Percentiles rank a stretch among this genome's conserved stretches.
Evolutionary conservation across 345 rosid species (phyloP).

Genomic region (Corchorus capsularis): DNA sequence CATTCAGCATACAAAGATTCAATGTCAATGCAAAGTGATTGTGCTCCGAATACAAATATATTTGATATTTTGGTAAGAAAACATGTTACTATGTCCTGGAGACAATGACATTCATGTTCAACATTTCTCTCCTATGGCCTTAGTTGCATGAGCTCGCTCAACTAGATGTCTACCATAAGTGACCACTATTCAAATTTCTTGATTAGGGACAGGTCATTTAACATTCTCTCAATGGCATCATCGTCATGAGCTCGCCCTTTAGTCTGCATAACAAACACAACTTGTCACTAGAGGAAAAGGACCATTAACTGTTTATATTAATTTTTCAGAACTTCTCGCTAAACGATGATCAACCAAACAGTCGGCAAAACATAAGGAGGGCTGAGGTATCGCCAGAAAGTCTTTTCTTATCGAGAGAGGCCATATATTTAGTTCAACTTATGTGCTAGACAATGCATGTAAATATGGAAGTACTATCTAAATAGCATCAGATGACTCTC

Average conservation of each 20-base stretch:
- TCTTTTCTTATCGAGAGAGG: not conserved
- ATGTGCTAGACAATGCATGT: not conserved
- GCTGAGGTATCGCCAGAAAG: not conserved
- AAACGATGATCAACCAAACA: not conserved
- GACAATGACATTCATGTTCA: not conserved
- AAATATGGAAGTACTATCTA: not conserved
- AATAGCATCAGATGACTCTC: not conserved
- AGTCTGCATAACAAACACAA: constrained; percentile 48
- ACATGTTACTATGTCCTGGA: not conserved
- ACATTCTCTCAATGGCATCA: constrained; percentile 89
- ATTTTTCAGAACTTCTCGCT: not conserved
- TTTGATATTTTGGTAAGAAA: not conserved
- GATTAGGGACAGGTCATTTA: constrained; percentile 78
- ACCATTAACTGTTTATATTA: not conserved
- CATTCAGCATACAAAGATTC: not conserved
- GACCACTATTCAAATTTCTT: constrained; percentile 85
- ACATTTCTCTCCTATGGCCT: not conserved
- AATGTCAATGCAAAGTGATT: not conserved
- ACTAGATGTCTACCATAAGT: too few species aligned
- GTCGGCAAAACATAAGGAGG: not conserved
- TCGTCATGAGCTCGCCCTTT: constrained; percentile 86
- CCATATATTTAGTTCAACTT: not conserved
- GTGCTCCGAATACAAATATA: not conserved
- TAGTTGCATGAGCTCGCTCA: not conserved
- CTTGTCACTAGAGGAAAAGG: constrained; percentile 6